Conservation (phyloP, 208 protist genomes). For the Leishmania turanica region DNA sequence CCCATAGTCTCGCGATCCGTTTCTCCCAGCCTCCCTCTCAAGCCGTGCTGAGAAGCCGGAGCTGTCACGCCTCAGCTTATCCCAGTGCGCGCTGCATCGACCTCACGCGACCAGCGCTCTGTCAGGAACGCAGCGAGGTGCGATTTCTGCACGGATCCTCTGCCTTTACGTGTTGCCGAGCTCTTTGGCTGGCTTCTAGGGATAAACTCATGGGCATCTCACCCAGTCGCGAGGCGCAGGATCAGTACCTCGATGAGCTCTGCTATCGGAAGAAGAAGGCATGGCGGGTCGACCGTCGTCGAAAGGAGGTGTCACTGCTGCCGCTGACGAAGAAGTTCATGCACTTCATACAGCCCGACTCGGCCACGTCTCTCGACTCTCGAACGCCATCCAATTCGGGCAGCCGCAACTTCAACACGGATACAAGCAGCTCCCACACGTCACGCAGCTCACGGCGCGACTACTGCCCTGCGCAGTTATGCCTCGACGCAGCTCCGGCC, state of each 20-base stretch:
- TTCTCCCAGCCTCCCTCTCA: background rate
- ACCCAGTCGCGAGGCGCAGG: slow-evolving; percentile 17
- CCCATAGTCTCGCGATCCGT: background rate
- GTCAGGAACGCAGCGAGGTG: background rate
- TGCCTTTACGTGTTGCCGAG: background rate
- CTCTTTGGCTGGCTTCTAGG: background rate
- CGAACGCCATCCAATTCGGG: background rate
- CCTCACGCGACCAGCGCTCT: background rate
- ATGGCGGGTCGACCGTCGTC: background rate
- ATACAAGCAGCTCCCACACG: background rate
- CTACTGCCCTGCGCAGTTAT: background rate
- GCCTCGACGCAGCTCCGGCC: slow-evolving; percentile 10
- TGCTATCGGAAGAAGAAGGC: background rate
- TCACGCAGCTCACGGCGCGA: background rate
- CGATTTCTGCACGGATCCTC: background rate
- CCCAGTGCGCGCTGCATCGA: background rate
- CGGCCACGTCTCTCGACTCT: background rate
- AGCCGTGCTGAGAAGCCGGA: background rate
- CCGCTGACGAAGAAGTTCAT: slow-evolving; percentile 20
- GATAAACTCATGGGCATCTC: slow-evolving; percentile 12
- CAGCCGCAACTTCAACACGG: background rate
- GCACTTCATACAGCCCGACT: background rate
- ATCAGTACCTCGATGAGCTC: slow-evolving; percentile 13
- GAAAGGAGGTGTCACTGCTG: slow-evolving; percentile 13
- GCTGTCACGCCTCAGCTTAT: background rate